Evolutionary conservation across 1,139 yeast species (phyloP).

Genomic region (Saccharomyces uvarum): DNA sequence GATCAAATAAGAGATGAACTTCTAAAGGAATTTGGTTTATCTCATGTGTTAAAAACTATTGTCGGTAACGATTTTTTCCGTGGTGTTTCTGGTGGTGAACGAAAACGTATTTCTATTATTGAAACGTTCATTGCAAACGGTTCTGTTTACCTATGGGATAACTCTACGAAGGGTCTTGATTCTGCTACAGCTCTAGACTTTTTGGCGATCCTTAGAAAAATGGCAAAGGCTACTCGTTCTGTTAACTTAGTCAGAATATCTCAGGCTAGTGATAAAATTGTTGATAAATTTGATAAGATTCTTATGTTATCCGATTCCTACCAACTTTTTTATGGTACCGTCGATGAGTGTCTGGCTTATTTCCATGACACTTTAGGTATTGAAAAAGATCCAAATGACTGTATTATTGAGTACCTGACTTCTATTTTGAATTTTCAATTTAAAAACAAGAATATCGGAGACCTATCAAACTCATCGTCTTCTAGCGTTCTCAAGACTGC

Average conservation of each 20-base stretch:
- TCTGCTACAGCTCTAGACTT: conserved; percentile 50
- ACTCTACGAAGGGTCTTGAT: conserved; percentile 46
- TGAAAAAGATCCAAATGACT: conserved; percentile 44
- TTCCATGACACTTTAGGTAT: conserved; percentile 42
- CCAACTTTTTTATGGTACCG: conserved; percentile 43
- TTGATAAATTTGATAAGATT: conserved; percentile 42
- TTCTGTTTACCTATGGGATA: conserved; percentile 47
- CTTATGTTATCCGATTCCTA: conserved; percentile 39
- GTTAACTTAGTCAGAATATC: conserved; percentile 45
- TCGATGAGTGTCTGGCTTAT: conserved; percentile 36
- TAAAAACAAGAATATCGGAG: not conserved
- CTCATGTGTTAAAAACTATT: conserved; percentile 36
- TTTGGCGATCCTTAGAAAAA: conserved; percentile 38
- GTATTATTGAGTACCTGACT: conserved; percentile 48
- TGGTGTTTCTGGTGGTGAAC: conserved; percentile 42
- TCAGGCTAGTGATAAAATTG: conserved; percentile 45
- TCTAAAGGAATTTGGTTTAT: conserved; percentile 38
- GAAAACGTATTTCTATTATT: conserved; percentile 41
- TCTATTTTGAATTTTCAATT: conserved; percentile 41
- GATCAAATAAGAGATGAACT: conserved; percentile 35
- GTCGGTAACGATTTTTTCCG: conserved; percentile 40
- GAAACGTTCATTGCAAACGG: conserved; percentile 44
- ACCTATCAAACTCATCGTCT: not conserved
- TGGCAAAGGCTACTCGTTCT: conserved; percentile 38
- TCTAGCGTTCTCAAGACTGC: not conserved